Base-by-base conservation (phyloP, 805 yeast species). In the Kazachstania africana region DNA sequence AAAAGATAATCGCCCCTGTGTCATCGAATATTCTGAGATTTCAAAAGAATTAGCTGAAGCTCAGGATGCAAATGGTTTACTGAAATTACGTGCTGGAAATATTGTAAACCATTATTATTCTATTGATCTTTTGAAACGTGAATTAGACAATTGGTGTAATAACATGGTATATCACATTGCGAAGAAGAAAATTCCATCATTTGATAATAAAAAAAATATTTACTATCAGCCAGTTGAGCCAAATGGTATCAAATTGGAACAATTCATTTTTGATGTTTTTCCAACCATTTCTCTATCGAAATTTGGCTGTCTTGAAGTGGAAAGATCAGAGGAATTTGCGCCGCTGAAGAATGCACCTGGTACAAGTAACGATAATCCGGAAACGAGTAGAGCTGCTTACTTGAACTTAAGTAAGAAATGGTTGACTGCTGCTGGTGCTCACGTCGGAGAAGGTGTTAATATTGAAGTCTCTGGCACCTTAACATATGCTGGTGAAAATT, bases 81-180 rank as follows among this genome's bases (percentile, higher is more conserved):
- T 91, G 36, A 70, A 70, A 41, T 70, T 84, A 44, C 71, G 97
- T 44, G 95, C 97, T 4, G 99, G 95, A 16, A 91, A 91, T 58
- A 91, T 91, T 41, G 99, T 91, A 34, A 91, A 91, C 55, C 98
- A 91, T 59, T 91, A 87, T 59, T 91, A 88, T 58, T 77, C 87
- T 4, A 82, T 82, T 28, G 78, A 70, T n/a, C 70, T 85, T 47
- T 62, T 91, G 46, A 55, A 59, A 17, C 42, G 59, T 20, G 63
- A 64, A 58, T 64, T 85, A 37, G 77, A 79, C 4, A 50, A 62
- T 18, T 87, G 95, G 95, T 68, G 73, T 40, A 53, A 69, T 3
- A 63, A 57, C 43, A 66, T 91, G 49, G 96, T 97, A n/a, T 88
- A 78, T 63, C 99, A 91, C 57, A 72, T 88, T 51, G 98, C 99